Evolutionary conservation across 1,284 basidiomycete species (phyloP).

Genomic region (Exsudoporus floridanus): DNA sequence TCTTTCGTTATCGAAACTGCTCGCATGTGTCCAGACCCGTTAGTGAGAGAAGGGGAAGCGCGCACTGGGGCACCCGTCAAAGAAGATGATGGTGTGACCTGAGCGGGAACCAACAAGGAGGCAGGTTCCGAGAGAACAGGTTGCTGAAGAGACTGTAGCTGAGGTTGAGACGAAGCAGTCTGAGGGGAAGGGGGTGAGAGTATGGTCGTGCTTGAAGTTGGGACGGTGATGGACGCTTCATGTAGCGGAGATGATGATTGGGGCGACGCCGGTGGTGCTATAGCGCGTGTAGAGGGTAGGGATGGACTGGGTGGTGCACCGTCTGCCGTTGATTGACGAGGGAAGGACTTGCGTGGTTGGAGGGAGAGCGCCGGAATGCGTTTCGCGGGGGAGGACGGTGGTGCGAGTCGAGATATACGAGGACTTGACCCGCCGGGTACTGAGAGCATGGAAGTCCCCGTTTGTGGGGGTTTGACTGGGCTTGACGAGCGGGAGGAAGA

Average conservation of each 20-base stretch:
- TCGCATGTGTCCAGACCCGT: constrained; percentile 17
- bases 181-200: constrained; percentile 17
- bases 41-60: constrained; percentile 6
- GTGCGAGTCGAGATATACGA: constrained; percentile 29
- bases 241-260: constrained; percentile 18
- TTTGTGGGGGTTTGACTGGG: constrained; percentile 37
- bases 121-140: constrained; percentile 13
- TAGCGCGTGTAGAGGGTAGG: constrained; percentile 18
- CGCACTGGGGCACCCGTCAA: constrained; percentile 7
- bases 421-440: constrained; percentile 25
- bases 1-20: constrained; percentile 25
- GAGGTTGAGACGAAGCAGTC: constrained; percentile 18
- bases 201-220: constrained; percentile 12
- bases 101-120: constrained; percentile 11
- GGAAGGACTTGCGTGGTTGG: constrained; percentile 34
- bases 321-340: constrained; percentile 35
- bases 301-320: constrained; percentile 26
- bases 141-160: constrained; percentile 14
- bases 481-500: constrained; percentile 44
- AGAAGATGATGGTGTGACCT: constrained; percentile 20
- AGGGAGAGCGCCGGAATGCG: constrained; percentile 40
- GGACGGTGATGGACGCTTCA: constrained; percentile 8
- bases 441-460: constrained; percentile 20
- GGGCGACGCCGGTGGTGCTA: constrained; percentile 1
- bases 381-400: constrained; percentile 42